Conservation (phyloP, 345 rosid genomes). For the Bruguiera gymnorhiza region DNA sequence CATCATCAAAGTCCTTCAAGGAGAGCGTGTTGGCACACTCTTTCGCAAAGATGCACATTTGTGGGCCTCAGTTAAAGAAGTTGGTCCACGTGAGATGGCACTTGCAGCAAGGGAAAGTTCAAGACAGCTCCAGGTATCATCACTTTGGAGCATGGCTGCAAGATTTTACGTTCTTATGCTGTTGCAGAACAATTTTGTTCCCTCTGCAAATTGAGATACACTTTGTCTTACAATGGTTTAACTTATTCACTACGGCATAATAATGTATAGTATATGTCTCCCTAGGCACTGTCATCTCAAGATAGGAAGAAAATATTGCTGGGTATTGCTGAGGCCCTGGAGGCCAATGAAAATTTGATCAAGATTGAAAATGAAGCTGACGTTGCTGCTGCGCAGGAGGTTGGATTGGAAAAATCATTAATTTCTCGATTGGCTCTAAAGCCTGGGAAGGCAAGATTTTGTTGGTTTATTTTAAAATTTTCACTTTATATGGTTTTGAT, state of each 20-base stretch:
- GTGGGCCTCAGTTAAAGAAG: conserved; percentile 54
- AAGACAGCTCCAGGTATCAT: conserved; percentile 67
- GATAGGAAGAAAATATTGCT: conserved; percentile 70
- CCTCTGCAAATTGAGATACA: background rate
- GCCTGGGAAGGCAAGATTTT: conserved; percentile 62
- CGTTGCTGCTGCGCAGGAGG: conserved; percentile 62
- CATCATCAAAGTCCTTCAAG: conserved; percentile 70
- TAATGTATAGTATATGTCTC: conserved; percentile 20
- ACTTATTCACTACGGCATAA: background rate
- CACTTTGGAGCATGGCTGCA: conserved; percentile 1
- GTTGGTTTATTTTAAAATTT: background rate
- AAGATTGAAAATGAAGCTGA: conserved; percentile 65
- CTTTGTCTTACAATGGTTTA: background rate
- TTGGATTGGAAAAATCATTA: conserved; percentile 66
- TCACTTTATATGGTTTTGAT: background rate
- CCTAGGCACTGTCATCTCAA: conserved; percentile 56
- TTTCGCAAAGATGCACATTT: conserved; percentile 80
- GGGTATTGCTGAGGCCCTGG: conserved; percentile 71
- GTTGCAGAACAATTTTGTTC: background rate
- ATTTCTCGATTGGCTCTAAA: conserved; percentile 68
- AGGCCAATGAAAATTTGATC: conserved; percentile 60
- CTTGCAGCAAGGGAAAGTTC: conserved; percentile 85
- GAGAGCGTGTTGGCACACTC: conserved; percentile 75
- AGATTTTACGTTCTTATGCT: conserved; percentile 6
- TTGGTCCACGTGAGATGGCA: conserved; percentile 76